Evolutionary conservation across 257 asterid species (phyloP), one percentile per base, ranked within the genome.

Genomic region (Ballota nigra): DNA sequence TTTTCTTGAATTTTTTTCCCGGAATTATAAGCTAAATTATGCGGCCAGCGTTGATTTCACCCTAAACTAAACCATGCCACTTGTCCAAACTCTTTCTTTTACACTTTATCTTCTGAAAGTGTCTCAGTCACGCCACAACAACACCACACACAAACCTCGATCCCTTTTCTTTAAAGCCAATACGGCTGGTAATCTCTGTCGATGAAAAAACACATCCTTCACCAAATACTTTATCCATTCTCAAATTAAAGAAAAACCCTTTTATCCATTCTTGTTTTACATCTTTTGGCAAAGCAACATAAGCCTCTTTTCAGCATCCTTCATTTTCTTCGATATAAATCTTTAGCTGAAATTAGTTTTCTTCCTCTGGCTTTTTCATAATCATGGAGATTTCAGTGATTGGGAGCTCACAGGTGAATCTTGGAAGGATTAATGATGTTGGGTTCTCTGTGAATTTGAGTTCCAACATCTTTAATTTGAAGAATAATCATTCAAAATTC

Each of bases 331-430:
- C n/a, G n/a, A n/a, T n/a, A 16, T 56, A 58, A 19, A 28, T 52
- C 68, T 20, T 33, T 31, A 15, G 64, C 7, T 41, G 70, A 28
- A 19, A 66, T 34, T 18, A 33, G 63, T 70, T 34, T 51, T 41
- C 10, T 1, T 34, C 76, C 47, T 58, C 77, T 59, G 76, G 73
- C 73, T 19, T 62, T n/a, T n/a, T n/a, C n/a, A n/a, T n/a, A n/a
- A n/a, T n/a, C n/a, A 90, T 90, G 98, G 96, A 86, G 83, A 52
- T 85, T 68, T 91, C 91, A 38, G 79, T 83, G 47, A 79, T 86
- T 23, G 87, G 92, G 72, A 88, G 88, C 83, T 89, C 96, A 61
- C 88, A 85, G 82, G 77, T 88, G 73, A 82, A 78, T 82, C 72
- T 78, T 60, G 83, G 79, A 8, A 80, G 88, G 74, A 38, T 23